A percentile compares a stretch with the other conserved stretches of the same genome.
phyloP scores from a whole-genome alignment of 495 filamentous ascomycete species.

The Haplographium delicatum region DNA sequence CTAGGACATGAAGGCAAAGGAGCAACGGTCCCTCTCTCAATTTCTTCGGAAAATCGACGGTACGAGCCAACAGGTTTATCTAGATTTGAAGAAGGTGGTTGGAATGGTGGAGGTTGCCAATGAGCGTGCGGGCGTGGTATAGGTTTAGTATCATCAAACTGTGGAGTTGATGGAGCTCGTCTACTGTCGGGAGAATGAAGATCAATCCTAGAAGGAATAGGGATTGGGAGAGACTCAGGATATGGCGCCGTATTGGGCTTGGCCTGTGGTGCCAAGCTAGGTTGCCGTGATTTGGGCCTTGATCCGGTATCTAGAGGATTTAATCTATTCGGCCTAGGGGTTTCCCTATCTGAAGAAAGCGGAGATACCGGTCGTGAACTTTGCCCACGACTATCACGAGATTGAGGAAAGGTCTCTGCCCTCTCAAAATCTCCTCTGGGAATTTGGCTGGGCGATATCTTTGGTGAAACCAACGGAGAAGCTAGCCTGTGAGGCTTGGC shows the following conservation, averaged over 20 bases:
- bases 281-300: conserved; percentile 17
- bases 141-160: conserved; percentile 17
- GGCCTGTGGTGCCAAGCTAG: conserved; percentile 6
- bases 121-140: conserved; percentile 2
- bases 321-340: conserved; percentile 14
- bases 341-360: conserved; percentile 5
- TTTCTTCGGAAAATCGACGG: conserved; percentile 25
- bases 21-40: conserved; percentile 19
- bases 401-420: conserved; percentile 11
- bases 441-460: conserved; percentile 18
- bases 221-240: conserved; percentile 13
- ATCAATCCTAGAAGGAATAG: conserved; percentile 15
- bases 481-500: conserved; percentile 5
- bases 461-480: conserved; percentile 24
- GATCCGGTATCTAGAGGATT: conserved; percentile 15
- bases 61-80: conserved; percentile 23
- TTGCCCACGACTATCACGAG: not conserved
- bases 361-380: conserved; percentile 19
- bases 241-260: conserved; percentile 6
- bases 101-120: conserved; percentile 26
- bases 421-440: conserved; percentile 16
- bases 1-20: conserved; percentile 51
- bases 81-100: conserved; percentile 14
- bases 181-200: conserved; percentile 16
- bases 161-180: conserved; percentile 6